phyloP scores from a whole-genome alignment of 495 filamentous ascomycete species.

The Lasiosphaeria miniovina region DNA sequence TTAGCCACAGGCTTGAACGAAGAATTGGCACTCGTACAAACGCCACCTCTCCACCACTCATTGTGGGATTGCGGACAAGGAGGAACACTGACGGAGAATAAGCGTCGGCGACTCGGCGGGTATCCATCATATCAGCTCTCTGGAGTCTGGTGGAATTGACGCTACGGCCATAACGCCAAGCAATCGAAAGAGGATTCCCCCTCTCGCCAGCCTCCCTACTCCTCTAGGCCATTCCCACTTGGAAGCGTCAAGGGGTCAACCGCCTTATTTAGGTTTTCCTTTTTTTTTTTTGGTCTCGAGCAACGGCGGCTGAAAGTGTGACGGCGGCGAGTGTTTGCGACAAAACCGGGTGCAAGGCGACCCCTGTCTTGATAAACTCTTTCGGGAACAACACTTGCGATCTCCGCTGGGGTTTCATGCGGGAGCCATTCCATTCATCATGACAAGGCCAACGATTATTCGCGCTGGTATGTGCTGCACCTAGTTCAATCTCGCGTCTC shows the following conservation, averaged over 20 bases:
- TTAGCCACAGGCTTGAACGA: not conserved
- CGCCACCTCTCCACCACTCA: not conserved
- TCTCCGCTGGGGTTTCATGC: slow-evolving; percentile 21
- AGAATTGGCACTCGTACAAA: not conserved
- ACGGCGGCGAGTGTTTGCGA: not conserved
- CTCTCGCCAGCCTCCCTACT: not conserved
- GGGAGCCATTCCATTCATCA: slow-evolving; percentile 36
- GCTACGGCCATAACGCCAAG: not conserved
- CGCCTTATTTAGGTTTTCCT: not conserved
- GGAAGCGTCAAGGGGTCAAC: not conserved
- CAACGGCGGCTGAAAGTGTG: slow-evolving; percentile 2
- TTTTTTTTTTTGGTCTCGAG: slow-evolving; percentile 1
- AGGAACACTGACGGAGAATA: not conserved
- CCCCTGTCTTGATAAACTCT: slow-evolving; percentile 1
- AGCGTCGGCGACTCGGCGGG: no score
- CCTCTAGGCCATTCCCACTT: not conserved
- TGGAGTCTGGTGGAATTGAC: no score
- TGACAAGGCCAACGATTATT: slow-evolving; percentile 76
- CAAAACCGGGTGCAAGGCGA: slow-evolving; percentile 8
- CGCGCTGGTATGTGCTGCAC: slow-evolving; percentile 61
- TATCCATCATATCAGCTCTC: no score
- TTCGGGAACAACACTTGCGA: slow-evolving; percentile 6
- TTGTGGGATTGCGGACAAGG: not conserved
- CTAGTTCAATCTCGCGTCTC: slow-evolving; percentile 15
- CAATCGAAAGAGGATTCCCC: not conserved